These are phyloP conservation scores for Phytopythium vexans DNA, from an alignment of 352 stramenopile genomes.

Conservation along the genomic window DNA sequence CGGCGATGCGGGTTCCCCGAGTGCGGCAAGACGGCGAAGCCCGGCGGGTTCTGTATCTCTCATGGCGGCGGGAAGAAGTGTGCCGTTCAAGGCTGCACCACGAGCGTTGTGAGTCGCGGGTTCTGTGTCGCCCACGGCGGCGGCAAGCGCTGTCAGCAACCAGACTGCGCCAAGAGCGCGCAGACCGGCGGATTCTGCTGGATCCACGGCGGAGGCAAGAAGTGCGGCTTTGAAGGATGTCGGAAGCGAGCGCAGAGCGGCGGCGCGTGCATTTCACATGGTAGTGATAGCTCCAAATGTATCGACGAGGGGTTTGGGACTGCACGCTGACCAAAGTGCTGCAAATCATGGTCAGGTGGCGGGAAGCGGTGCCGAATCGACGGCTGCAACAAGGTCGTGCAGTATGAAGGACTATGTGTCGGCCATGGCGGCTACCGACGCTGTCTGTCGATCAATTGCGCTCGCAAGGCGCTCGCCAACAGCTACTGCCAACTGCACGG, in stretches of 20 bases:
- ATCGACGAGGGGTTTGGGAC: not conserved
- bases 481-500: conserved; percentile 44
- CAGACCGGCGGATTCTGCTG: conserved; percentile 44
- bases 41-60: conserved; percentile 48
- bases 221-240: conserved; percentile 43
- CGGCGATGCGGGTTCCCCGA: conserved; percentile 43
- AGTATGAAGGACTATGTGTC: conserved; percentile 59
- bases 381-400: conserved; percentile 61
- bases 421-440: conserved; percentile 51
- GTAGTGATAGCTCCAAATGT: conserved; percentile 4
- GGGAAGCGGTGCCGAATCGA: conserved; percentile 46
- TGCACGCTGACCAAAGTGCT: not conserved
- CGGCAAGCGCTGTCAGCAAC: conserved; percentile 41
- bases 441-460: conserved; percentile 42
- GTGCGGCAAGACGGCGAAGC: conserved; percentile 48
- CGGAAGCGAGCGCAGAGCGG: conserved; percentile 51
- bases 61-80: conserved; percentile 58
- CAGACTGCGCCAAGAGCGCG: conserved; percentile 28
- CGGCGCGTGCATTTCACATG: conserved; percentile 53
- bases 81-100: conserved; percentile 40
- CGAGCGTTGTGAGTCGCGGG: conserved; percentile 51
- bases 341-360: conserved; percentile 21
- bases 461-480: conserved; percentile 42
- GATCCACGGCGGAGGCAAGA: conserved; percentile 60
- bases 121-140: conserved; percentile 62